These are phyloP conservation scores for Nowakowskiella sp. DNA, from an alignment of 192 early-diverging fungal genomes.

Conservation along the genomic window DNA sequence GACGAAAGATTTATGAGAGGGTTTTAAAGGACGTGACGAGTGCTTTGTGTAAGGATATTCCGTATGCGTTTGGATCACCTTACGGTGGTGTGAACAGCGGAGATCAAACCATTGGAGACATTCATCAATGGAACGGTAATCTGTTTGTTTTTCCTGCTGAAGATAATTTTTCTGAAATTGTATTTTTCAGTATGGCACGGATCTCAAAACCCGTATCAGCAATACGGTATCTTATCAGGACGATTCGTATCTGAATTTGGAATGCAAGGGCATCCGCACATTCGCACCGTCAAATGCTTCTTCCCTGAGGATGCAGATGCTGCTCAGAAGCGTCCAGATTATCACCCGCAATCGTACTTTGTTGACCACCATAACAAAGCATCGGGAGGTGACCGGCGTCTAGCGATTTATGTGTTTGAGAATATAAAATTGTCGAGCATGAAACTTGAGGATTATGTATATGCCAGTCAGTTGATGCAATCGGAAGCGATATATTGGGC, in stretches of 20 bases:
- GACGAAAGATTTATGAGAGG: slow-evolving; percentile 21
- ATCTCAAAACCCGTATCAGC: slow-evolving; percentile 25
- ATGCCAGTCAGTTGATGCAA: slow-evolving; percentile 28
- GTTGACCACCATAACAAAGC: slow-evolving; percentile 30
- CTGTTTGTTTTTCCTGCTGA: not conserved
- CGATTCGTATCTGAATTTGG: slow-evolving; percentile 34
- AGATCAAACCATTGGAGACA: slow-evolving; percentile 19
- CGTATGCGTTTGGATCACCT: slow-evolving; percentile 24
- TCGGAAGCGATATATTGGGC: slow-evolving; percentile 16
- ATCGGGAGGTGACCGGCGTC: slow-evolving; percentile 13
- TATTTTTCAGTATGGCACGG: slow-evolving; percentile 26
- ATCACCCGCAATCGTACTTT: slow-evolving; percentile 12
- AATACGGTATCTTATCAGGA: slow-evolving; percentile 22
- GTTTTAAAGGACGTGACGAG: slow-evolving; percentile 11
- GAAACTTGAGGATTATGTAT: not conserved
- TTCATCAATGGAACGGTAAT: slow-evolving; percentile 33
- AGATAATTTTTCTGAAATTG: not conserved
- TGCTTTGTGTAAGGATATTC: not conserved
- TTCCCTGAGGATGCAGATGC: slow-evolving; percentile 12
- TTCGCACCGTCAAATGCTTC: slow-evolving; percentile 16
- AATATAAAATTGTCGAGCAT: slow-evolving; percentile 14
- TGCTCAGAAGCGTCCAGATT: slow-evolving; percentile 1
- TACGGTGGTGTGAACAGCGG: slow-evolving; percentile 2
- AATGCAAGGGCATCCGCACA: slow-evolving; percentile 24
- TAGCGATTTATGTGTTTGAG: slow-evolving; percentile 25